These are phyloP conservation scores for Crassisporium funariophilum DNA, from an alignment of 768 basidiomycete species.

Conservation along the genomic window DNA sequence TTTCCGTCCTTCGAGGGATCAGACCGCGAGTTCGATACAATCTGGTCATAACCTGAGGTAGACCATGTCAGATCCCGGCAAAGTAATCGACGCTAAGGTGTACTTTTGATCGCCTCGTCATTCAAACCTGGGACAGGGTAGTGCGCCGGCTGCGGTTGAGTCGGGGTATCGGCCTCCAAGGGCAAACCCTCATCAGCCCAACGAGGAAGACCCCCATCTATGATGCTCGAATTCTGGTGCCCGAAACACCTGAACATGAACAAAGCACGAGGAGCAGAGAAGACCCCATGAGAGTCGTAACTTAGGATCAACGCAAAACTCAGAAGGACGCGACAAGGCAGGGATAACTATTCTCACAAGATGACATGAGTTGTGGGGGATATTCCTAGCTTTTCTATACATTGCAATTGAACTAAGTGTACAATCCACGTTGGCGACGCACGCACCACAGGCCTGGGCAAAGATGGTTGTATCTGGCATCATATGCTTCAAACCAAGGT, in stretches of 20 bases:
- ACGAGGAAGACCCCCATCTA: conserved; percentile 90
- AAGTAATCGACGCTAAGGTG: conserved; percentile 12
- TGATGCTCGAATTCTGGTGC: conserved; percentile 80
- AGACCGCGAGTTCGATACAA: conserved; percentile 67
- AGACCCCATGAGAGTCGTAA: conserved; percentile 90
- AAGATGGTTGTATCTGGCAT: conserved; percentile 77
- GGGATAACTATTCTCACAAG: conserved; percentile 48
- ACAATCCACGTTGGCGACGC: neutral
- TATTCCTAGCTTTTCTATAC: conserved; percentile 69
- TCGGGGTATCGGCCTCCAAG: conserved; percentile 42
- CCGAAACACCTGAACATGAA: conserved; percentile 96
- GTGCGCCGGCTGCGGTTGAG: conserved; percentile 24
- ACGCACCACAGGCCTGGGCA: conserved; percentile 78
- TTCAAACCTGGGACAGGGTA: conserved; percentile 62
- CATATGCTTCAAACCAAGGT: conserved; percentile 91
- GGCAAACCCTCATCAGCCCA: conserved; percentile 72
- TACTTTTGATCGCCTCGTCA: conserved; percentile 55
- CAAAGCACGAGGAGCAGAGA: conserved; percentile 89
- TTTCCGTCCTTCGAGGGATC: conserved; percentile 43
- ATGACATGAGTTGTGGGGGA: conserved; percentile 76
- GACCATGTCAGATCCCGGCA: conserved; percentile 4
- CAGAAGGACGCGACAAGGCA: neutral
- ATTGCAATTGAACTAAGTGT: neutral
- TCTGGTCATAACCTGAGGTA: conserved; percentile 72
- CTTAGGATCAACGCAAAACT: conserved; percentile 34